These are phyloP conservation scores for Arabidopsis suecica DNA, from an alignment of 345 rosid species.

Conservation along the genomic window DNA sequence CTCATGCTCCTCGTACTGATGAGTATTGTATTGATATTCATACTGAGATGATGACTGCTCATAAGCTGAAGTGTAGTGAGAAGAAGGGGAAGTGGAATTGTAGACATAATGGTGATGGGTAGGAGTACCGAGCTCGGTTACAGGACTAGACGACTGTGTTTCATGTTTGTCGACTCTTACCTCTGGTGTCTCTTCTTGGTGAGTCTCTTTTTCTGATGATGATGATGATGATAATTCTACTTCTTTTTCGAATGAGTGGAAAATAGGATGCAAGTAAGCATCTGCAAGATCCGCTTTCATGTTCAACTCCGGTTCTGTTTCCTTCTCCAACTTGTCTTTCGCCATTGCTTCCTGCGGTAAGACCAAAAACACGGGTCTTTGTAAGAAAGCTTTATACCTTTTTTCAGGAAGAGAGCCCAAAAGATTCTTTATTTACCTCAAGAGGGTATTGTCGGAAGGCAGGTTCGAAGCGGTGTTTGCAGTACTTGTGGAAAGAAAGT, in stretches of 20 bases:
- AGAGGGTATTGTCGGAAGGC: conserved; percentile 90
- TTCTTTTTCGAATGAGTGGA: conserved; percentile 70
- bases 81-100: conserved; percentile 48
- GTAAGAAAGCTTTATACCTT: not conserved
- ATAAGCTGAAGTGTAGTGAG: conserved; percentile 45
- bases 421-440: conserved; percentile 58
- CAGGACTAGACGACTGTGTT: conserved; percentile 46
- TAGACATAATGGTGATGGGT: conserved; percentile 59
- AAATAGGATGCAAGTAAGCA: conserved; percentile 94
- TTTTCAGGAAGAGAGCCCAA: not conserved
- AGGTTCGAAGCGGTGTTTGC: conserved; percentile 92
- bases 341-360: conserved; percentile 87
- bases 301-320: conserved; percentile 62
- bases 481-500: conserved; percentile 82
- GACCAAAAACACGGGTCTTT: conserved; percentile 4
- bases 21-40: conserved; percentile 44
- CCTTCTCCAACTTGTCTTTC: conserved; percentile 67
- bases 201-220: conserved; percentile 11
- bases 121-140: conserved; percentile 61
- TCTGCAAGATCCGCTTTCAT: conserved; percentile 77
- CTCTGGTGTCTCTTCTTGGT: conserved; percentile 48
- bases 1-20: conserved; percentile 51
- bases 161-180: conserved; percentile 55
- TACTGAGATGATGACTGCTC: conserved; percentile 52
- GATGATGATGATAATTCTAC: conserved; percentile 29